phyloP scores from a whole-genome alignment of 2,329 filamentous ascomycete species.

The Biscogniauxia mediterranea region DNA sequence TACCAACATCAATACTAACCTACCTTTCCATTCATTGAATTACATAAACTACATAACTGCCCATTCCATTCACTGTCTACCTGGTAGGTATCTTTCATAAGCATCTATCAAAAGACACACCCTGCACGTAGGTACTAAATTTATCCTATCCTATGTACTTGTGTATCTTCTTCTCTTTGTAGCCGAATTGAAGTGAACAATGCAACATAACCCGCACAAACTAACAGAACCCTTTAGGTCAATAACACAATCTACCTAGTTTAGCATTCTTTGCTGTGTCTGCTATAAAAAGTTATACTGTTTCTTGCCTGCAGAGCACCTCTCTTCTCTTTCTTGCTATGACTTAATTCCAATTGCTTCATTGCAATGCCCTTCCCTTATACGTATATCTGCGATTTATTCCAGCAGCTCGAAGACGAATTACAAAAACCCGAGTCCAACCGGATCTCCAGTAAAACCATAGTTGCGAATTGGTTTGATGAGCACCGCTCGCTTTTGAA shows the following conservation, averaged over 20 bases:
- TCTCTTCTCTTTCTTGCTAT: constrained; percentile 2
- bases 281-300: not conserved
- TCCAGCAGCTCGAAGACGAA: constrained; percentile 62
- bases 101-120: too few relatives aligned
- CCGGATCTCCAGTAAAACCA: constrained; percentile 27
- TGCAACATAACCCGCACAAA: not conserved
- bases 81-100: too few relatives aligned
- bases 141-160: not conserved
- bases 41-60: not conserved
- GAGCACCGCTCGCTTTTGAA: constrained; percentile 59
- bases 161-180: not conserved
- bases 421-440: constrained; percentile 33
- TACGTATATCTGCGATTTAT: constrained; percentile 67
- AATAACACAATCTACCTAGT: too few relatives aligned
- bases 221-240: too few relatives aligned
- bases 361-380: constrained; percentile 59
- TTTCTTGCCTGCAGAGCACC: not conserved
- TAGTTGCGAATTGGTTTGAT: constrained; percentile 67
- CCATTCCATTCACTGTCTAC: too few relatives aligned
- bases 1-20: too few relatives aligned
- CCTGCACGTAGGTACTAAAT: not conserved
- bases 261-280: too few relatives aligned
- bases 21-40: not conserved
- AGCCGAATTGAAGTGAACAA: not conserved
- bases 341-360: not conserved